phyloP scores from a whole-genome alignment of 2,329 filamentous ascomycete genomes.

The Pseudogymnoascus sp. region DNA sequence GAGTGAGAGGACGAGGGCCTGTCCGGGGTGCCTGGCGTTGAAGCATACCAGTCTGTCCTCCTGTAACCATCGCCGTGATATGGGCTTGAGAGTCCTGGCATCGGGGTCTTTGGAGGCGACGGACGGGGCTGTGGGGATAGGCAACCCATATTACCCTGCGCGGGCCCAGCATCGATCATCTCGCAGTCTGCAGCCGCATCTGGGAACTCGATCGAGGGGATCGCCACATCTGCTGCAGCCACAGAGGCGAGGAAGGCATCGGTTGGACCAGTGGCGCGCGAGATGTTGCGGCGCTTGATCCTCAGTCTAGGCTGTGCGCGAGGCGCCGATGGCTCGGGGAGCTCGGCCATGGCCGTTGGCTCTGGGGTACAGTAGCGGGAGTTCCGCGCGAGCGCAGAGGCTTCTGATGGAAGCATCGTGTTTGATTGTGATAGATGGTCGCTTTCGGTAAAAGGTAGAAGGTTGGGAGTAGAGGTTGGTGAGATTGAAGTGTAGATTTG shows the following conservation, averaged over 20 bases:
- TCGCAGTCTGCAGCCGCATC: constrained; percentile 27
- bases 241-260: constrained; percentile 62
- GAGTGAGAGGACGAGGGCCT: constrained; percentile 24
- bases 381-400: not conserved
- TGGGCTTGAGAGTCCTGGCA: constrained; percentile 27
- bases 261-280: constrained; percentile 44
- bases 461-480: not conserved
- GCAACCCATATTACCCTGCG: constrained; percentile 16
- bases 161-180: constrained; percentile 20
- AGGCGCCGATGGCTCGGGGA: not conserved
- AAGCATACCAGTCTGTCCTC: constrained; percentile 27
- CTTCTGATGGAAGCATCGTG: not conserved
- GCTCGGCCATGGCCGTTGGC: not conserved
- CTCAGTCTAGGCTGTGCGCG: constrained; percentile 18
- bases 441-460: not conserved
- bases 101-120: constrained; percentile 54
- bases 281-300: constrained; percentile 25
- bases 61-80: constrained; percentile 14
- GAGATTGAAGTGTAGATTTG: not conserved
- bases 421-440: not conserved
- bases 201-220: constrained; percentile 57
- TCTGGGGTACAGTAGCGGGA: not conserved
- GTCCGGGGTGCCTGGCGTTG: constrained; percentile 15
- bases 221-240: constrained; percentile 55
- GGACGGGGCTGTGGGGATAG: constrained; percentile 19